Base-by-base conservation (phyloP, 202 grass and related monocot genomes). In the Alloteropsis angusta region DNA sequence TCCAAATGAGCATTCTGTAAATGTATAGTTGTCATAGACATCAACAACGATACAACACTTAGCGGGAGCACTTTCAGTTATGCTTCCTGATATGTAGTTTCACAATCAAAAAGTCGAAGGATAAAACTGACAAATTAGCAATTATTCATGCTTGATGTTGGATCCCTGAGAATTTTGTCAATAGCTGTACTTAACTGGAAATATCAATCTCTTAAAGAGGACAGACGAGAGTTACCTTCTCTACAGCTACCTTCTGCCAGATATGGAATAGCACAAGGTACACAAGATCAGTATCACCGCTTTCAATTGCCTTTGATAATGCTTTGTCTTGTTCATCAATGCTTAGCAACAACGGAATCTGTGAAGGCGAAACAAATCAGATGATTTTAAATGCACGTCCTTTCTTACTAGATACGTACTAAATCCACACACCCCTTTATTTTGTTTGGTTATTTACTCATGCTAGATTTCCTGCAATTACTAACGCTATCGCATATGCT, bases 231-330 rank as follows among this genome's bases (percentile, higher is more conserved):
- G 72, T 75, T 59, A 86, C 80, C 76, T 87, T 90, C 82, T 87
- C 60, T 78, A 72, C 34, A 69, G 82, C 82, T 91, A 99, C 84
- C 82, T 93, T 99, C 79, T 99, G 92, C 96, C 96, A 99, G 62
- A 96, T 93, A 71, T 99, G 92, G 73, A 99, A 93, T 84, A 99
- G 76, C 79, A 93, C 96, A 79, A 96, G 96, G 78, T 96, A 99
- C 61, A 99, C 76, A 71, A 99, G 92, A 72, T 99, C 96, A 76
- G 96, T 96, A 86, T 99, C 96, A 70, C 96, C 96, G 35, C 96
- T 95, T 84, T 95, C 96, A 80, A 84, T 89, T 65, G 92, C 90
- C 79, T 95, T 99, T 62, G 85, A 80, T 83, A 99, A 82, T 83
- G 92, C 92, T 74, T 87, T 87, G 37, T 99, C 92, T 77, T 99